Evolutionary conservation across 345 rosid species (phyloP), one percentile per base, ranked within the genome.

Genomic region (Populus davidiana): DNA sequence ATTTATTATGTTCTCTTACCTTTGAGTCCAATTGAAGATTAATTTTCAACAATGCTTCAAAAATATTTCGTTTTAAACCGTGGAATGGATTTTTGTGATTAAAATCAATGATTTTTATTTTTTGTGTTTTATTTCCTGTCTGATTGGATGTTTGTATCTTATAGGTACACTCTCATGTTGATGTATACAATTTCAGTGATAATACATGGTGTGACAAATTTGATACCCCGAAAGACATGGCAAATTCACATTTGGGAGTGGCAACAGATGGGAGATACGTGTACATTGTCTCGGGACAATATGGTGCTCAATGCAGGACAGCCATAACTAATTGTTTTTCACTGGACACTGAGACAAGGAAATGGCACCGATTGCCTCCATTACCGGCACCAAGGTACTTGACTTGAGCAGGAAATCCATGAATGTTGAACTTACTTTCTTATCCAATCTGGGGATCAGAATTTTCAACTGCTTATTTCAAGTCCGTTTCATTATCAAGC

Each of bases 81-180:
- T 44, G 16, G 49, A 44, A 44, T 44, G 17, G 49, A 44, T 13
- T 44, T 44, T 44, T 44, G 49, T 44, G 49, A 44, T 44, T 44
- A 44, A 13, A 44, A 44, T 44, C 17, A 13, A 44, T 11, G 49
- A 44, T 13, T 44, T 44, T 11, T 44, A 2, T 1, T 44, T 44
- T 44, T 44, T 44, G 17, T 44, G 16, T 3, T 56, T 3, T 14
- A 14, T 64, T 47, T 31, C 7, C 25, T 71, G 18, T 23, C n/a
- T 8, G 29, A 27, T 52, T 4, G 25, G 41, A 33, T 43, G 73
- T 27, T 10, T 56, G 1, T 43, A 27, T 74, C 73, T 61, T 75
- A 78, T 76, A 94, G 92, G 97, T 94, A 82, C 95, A 92, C 77
- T 90, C 94, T 72, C 95, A 94, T 84, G 94, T 91, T 69, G 97